Base-by-base conservation (phyloP, 768 basidiomycete genomes). In the Psilocybe cyanescens region DNA sequence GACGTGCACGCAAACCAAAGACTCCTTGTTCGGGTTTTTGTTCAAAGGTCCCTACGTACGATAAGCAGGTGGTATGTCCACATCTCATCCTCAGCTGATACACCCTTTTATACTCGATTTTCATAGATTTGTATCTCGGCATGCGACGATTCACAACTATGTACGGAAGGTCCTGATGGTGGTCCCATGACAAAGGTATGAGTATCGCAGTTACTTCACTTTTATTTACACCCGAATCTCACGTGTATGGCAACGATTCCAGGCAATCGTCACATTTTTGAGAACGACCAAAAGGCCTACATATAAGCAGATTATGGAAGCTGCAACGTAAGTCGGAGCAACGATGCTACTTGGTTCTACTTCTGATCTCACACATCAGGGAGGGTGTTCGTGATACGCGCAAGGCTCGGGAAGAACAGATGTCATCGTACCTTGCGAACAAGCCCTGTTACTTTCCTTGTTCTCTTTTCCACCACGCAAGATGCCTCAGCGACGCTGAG, bases 81-180 rank as follows among this genome's bases (percentile, higher is more conserved):
- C 33, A 35, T 7, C 33, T 35, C 17, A 17, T 14, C 14, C 47
- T 46, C 28, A 56, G 35, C 39, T 11, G 8, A 29, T 14, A 16
- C 12, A 11, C 14, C 30, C 46, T 44, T 14, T 17, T 8, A 24
- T n/a, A 12, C 8, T 33, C 29, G 17, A 12, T 11, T 24, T 35
- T 8, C 29, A 9, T 48, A 66, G 65, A 50, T 63, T 19, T 66
- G 61, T 44, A 60, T 66, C 8, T 66, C 65, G 2, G 61, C 65
- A 4, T 62, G 61, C 35, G 56, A 53, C 12, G 65, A 66, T 29
- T 63, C 61, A 9, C 61, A 63, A 12, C 31, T 14, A 2, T 46
- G 24, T 5, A 12, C 31, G 6, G 56, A 62, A 19, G 17, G 8
- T 30, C 7, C 41, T 8, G 14, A 45, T 8, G 31, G 49, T 12